Percentiles rank a stretch among this genome's conserved stretches.
These are phyloP conservation scores for Claviceps sp. DNA, from an alignment of 2,329 filamentous ascomycete species.

Conservation along the genomic window DNA sequence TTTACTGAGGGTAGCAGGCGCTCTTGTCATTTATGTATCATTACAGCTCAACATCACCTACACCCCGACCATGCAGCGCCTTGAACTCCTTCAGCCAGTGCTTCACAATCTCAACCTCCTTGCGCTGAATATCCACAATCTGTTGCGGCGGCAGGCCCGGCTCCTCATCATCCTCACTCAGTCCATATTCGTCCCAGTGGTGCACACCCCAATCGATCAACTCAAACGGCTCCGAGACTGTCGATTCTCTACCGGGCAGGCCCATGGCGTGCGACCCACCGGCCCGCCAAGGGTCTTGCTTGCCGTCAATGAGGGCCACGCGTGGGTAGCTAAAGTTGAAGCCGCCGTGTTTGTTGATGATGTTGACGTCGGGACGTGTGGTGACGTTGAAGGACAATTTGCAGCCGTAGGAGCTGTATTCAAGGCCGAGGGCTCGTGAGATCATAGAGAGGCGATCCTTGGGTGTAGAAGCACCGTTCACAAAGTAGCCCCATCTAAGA, in stretches of 20 bases:
- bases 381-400: slow-evolving; percentile 56
- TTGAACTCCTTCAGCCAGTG: slow-evolving; percentile 50
- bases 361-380: slow-evolving; percentile 43
- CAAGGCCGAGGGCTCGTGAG: slow-evolving; percentile 54
- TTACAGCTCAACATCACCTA: background rate
- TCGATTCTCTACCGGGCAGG: slow-evolving; percentile 42
- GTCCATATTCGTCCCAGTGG: slow-evolving; percentile 65
- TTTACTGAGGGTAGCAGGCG: too few relatives aligned
- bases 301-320: slow-evolving; percentile 63
- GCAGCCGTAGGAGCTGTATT: slow-evolving; percentile 51
- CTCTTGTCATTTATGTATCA: too few relatives aligned
- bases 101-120: slow-evolving; percentile 48
- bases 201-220: slow-evolving; percentile 64
- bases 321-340: slow-evolving; percentile 60
- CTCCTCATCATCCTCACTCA: slow-evolving; percentile 35
- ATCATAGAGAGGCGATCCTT: slow-evolving; percentile 50
- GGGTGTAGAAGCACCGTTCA: slow-evolving; percentile 59
- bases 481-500: slow-evolving; percentile 61
- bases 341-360: slow-evolving; percentile 65
- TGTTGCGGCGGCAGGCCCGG: slow-evolving; percentile 46
- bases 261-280: slow-evolving; percentile 58
- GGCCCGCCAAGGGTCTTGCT: slow-evolving; percentile 67
- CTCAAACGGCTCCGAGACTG: slow-evolving; percentile 54
- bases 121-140: slow-evolving; percentile 43
- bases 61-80: background rate